Base-by-base conservation (phyloP, 1,284 basidiomycete genomes). In the Ceraceosorus guamensis region DNA sequence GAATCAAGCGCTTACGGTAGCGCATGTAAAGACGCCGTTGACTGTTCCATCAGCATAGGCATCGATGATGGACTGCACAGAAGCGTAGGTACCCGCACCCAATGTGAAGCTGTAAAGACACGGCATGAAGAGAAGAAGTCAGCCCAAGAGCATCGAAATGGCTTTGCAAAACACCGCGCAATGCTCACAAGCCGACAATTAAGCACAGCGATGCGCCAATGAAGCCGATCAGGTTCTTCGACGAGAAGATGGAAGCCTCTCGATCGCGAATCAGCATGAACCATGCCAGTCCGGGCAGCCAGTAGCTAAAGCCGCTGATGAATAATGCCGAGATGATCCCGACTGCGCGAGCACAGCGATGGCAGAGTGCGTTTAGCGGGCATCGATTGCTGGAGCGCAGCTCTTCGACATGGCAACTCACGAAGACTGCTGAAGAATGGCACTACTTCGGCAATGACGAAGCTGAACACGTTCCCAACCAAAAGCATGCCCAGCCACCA, bases 241-340 rank as follows among this genome's bases (percentile, higher is more conserved):
- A n/a, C n/a, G n/a, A n/a, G n/a, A 46, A 16, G 44, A 43, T 47
- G 10, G 11, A 33, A 24, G 33, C 33, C 16, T 43, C 37, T 8
- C 51, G 34, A 24, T 57, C 34, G 31, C 55, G 52, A 11, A 57
- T 35, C 35, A 57, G 16, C 49, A 65, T 63, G 33, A 53, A 47
- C 61, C 61, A 68, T 2, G 60, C 57, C 35, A 66, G 50, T 11
- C 44, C 55, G 4, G 64, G 66, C 46, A 65, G 62, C 55, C 58
- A 65, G 65, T 67, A 73, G 30, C 61, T 64, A 50, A 68, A 73
- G 43, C 60, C 61, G 10, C 61, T 61, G 34, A 69, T 62, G 39
- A 67, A 48, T 13, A 67, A 56, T 0, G 63, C 50, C 3, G 56
- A 61, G 5, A 61, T 56, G 52, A 70, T 60, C 39, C 66, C 66